Conservation (phyloP, 169 alveolate genomes). For the Plasmodium gallinaceum region DNA sequence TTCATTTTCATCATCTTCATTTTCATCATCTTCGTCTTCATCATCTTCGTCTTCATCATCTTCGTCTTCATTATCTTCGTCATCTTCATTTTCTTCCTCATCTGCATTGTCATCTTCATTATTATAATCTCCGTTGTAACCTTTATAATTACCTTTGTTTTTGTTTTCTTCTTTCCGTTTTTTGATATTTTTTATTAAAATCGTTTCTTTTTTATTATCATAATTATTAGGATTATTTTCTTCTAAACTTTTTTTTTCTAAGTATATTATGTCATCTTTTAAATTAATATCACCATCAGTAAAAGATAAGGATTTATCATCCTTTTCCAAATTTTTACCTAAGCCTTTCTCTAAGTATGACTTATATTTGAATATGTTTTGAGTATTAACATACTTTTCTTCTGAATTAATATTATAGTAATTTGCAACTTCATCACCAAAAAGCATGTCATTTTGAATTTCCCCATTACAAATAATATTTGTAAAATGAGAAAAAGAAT, state of each 20-base stretch:
- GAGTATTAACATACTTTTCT: background rate
- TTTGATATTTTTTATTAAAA: too few species aligned
- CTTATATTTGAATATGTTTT: background rate
- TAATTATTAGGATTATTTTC: too few species aligned
- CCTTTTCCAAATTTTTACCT: background rate
- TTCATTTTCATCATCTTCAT: background rate
- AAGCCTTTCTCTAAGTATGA: background rate
- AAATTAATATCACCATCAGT: background rate
- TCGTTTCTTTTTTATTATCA: too few species aligned
- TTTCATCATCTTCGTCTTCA: background rate
- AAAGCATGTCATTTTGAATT: constrained; percentile 41
- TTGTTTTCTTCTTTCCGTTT: too few species aligned
- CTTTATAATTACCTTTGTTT: background rate
- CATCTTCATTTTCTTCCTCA: background rate
- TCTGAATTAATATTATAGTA: constrained; percentile 15
- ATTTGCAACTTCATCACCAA: constrained; percentile 26
- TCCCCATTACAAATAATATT: constrained; percentile 65
- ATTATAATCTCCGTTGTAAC: background rate
- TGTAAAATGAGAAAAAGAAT: constrained; percentile 35
- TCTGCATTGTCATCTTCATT: background rate
- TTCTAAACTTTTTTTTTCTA: background rate
- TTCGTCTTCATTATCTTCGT: background rate
- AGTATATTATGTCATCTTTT: background rate
- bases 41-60: background rate
- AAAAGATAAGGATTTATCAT: background rate